These are phyloP conservation scores for Aspergillus aculeatinus DNA, from an alignment of 2,329 filamentous ascomycete species.

Conservation along the genomic window DNA sequence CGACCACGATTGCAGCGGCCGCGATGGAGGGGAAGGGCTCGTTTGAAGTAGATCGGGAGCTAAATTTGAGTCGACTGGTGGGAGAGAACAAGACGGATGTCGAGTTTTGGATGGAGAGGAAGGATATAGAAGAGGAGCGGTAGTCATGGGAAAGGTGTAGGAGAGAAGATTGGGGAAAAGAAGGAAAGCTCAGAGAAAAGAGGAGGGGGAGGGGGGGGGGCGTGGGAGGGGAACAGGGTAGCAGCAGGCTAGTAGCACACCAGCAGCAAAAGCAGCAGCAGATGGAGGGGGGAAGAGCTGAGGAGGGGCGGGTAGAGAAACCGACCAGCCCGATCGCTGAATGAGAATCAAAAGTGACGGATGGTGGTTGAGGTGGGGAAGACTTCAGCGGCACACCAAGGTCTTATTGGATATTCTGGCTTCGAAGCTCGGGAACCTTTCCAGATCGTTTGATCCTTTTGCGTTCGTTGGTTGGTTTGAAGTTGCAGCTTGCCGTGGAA, in stretches of 20 bases:
- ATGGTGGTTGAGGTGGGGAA: conserved; percentile 22
- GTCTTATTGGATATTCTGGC: not conserved
- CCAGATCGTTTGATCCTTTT: not conserved
- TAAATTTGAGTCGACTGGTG: not conserved
- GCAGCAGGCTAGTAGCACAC: not conserved
- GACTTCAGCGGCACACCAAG: not conserved
- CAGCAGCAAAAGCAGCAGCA: conserved; percentile 2
- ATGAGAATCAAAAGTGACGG: conserved; percentile 8
- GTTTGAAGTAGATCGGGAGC: conserved; percentile 60
- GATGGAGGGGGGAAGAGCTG: conserved; percentile 13
- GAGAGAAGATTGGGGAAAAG: not conserved
- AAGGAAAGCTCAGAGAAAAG: not conserved
- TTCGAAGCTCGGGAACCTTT: conserved; percentile 8
- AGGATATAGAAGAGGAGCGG: conserved; percentile 1
- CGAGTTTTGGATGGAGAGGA: not conserved
- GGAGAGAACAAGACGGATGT: not conserved
- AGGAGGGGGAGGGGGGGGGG: not conserved
- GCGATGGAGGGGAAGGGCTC: conserved; percentile 57
- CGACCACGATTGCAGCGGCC: conserved; percentile 64
- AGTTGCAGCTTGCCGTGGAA: not conserved
- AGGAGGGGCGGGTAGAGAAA: conserved; percentile 26
- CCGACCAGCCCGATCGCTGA: conserved; percentile 16
- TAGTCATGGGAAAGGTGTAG: conserved; percentile 1
- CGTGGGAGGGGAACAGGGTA: not conserved
- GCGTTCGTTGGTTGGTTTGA: too few species aligned